These are phyloP conservation scores for Drechslerella dactyloides DNA, from an alignment of 2,329 filamentous ascomycete species.

Conservation along the genomic window DNA sequence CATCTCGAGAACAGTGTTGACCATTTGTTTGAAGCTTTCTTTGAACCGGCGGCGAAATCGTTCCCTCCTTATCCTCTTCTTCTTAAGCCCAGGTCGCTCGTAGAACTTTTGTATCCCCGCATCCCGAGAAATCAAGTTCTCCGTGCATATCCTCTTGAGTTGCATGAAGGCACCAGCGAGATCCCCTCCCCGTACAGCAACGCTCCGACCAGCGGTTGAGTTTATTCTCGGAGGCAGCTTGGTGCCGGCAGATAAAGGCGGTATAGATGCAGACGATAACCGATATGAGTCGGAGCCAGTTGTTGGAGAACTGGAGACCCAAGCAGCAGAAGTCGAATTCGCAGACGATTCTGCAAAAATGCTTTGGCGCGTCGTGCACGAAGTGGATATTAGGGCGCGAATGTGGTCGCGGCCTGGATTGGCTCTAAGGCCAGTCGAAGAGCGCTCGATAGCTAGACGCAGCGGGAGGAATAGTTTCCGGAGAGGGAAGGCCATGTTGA, in stretches of 20 bases:
- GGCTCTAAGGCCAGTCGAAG: not conserved
- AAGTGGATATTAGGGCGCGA: constrained; percentile 24
- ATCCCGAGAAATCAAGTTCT: constrained; percentile 68
- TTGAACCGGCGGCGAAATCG: constrained; percentile 74
- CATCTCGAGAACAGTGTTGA: constrained; percentile 71
- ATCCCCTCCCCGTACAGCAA: constrained; percentile 58
- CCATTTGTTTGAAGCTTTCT: constrained; percentile 70
- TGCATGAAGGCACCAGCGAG: constrained; percentile 61
- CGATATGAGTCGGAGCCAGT: not conserved
- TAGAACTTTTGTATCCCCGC: constrained; percentile 70
- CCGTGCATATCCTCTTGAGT: constrained; percentile 60
- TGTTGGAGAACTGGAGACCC: constrained; percentile 12
- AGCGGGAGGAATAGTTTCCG: not conserved
- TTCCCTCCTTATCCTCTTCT: constrained; percentile 74
- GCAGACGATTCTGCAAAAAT: constrained; percentile 10
- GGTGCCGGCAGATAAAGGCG: constrained; percentile 38
- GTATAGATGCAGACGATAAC: constrained; percentile 3
- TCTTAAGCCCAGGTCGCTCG: constrained; percentile 76
- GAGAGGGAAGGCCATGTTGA: not conserved
- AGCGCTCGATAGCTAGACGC: not conserved
- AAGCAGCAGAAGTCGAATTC: not conserved
- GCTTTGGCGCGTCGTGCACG: constrained; percentile 9
- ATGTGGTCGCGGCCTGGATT: not conserved
- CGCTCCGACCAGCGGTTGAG: constrained; percentile 56
- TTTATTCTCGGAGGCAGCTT: constrained; percentile 52